A percentile compares a stretch with the other conserved stretches of the same genome.
phyloP scores from a whole-genome alignment of 2,329 filamentous ascomycete species.

The Rachicladosporium sp. region DNA sequence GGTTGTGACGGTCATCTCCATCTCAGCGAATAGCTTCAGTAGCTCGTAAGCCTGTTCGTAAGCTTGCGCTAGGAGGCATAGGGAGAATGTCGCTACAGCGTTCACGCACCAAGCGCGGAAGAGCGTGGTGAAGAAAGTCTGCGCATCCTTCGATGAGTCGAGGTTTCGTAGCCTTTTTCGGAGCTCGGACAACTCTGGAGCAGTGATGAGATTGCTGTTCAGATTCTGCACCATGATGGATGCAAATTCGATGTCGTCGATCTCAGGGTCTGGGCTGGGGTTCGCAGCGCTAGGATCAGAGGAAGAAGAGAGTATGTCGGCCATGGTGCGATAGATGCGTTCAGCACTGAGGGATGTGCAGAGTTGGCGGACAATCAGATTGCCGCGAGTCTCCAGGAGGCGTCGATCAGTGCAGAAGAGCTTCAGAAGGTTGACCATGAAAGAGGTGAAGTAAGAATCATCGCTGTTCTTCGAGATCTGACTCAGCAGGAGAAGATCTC shows the following conservation, averaged over 20 bases:
- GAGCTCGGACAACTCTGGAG: constrained; percentile 82
- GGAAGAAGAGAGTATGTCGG: constrained; percentile 53
- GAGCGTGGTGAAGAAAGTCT: constrained; percentile 85
- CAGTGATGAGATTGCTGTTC: constrained; percentile 97
- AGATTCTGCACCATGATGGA: constrained; percentile 99
- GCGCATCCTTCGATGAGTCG: constrained; percentile 82
- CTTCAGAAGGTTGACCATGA: constrained; percentile 93
- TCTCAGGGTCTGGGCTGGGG: constrained; percentile 65
- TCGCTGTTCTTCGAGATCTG: constrained; percentile 96
- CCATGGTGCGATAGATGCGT: constrained; percentile 86
- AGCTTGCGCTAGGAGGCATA: constrained; percentile 88
- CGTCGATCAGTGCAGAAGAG: constrained; percentile 90
- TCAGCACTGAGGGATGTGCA: constrained; percentile 89
- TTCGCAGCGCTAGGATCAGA: constrained; percentile 1
- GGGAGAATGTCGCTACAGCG: constrained; percentile 89
- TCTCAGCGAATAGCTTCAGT: constrained; percentile 90
- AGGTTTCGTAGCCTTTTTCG: constrained; percentile 81
- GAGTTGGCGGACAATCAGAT: constrained; percentile 89
- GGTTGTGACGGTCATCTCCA: constrained; percentile 98
- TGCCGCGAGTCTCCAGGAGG: constrained; percentile 81
- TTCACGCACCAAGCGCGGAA: constrained; percentile 99
- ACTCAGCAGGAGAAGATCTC: constrained; percentile 82
- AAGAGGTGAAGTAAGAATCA: constrained; percentile 93
- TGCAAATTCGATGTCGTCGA: constrained; percentile 88
- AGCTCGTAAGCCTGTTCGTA: constrained; percentile 97